Base-by-base conservation (phyloP, 2,329 filamentous ascomycete genomes). In the Cytospora leucostoma region DNA sequence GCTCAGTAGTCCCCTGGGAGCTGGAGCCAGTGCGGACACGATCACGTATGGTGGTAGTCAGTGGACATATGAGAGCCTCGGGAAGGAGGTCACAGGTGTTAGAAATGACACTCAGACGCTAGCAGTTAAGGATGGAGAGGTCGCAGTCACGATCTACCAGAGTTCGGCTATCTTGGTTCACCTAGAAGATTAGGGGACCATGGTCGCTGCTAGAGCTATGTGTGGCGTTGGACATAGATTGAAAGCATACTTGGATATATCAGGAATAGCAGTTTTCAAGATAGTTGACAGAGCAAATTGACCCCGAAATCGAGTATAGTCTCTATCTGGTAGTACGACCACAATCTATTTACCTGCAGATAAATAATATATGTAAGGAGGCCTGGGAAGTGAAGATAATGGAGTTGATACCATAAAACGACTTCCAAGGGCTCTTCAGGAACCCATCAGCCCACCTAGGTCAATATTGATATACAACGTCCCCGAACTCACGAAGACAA, bases 1-100 rank as follows among this genome's bases (percentile, higher is more conserved):
- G 49, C 65, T 77, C 32, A 72, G 66, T 55, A 75, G 74, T 52
- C 73, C 74, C 4, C 51, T 69, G 34, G 75, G 75, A 2, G 75
- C 75, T 1, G 73, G 74, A 10, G 74, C 72, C 1, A 69, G 65
- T 1, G 74, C 73, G 2, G 67, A 70, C 58, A 70, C 67, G 4
- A 75, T 77, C 55, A 76, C 75, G 8, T 77, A 77, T 44, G 75
- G 69, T 2, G 75, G 74, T 5, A 76, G 74, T 59, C 74, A 76
- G 64, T 77, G 74, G 75, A 75, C 74, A 7, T 74, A 72, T 56
- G 69, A 70, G 53, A 75, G 72, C 62, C 55, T 69, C 1, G 74
- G 75, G 0, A 66, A 67, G 63, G 75, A 77, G 67, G 71, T 76
- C 3, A 71, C 68, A 62, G 69, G 70, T 8, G 71, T 75, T 6